These are phyloP conservation scores for Prototheca cutis DNA, from an alignment of 163 green algal species.

Conservation along the genomic window DNA sequence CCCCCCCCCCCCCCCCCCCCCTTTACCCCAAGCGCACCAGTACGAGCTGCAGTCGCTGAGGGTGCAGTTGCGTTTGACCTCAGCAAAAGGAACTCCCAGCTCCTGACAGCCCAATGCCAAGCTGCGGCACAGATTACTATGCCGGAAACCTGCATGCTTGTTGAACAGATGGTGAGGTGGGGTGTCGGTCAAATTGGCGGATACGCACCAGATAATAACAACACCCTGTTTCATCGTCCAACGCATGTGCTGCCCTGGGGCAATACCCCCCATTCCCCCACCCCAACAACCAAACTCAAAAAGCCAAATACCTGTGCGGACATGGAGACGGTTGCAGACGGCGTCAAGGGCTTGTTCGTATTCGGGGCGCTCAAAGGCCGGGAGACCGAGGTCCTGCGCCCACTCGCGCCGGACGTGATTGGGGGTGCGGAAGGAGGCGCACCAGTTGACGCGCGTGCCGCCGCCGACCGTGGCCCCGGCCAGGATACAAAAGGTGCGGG, in stretches of 20 bases:
- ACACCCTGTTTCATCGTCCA: too few relatives aligned
- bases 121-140: conserved; percentile 15
- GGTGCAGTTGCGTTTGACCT: conserved; percentile 52
- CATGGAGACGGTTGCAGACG: conserved; percentile 39
- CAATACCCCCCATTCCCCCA: background rate
- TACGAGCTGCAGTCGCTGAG: conserved; percentile 22
- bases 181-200: too few relatives aligned
- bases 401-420: conserved; percentile 53
- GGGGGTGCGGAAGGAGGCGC: conserved; percentile 44
- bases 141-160: conserved; percentile 2
- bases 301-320: conserved; percentile 20
- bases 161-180: too few relatives aligned
- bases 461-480: conserved; percentile 56
- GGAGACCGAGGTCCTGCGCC: conserved; percentile 33
- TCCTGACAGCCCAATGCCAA: conserved; percentile 32
- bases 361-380: conserved; percentile 6
- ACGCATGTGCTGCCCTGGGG: too few relatives aligned
- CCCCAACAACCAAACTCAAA: background rate
- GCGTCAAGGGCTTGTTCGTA: conserved; percentile 42
- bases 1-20: too few relatives aligned
- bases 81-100: conserved; percentile 30
- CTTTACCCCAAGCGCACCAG: too few relatives aligned
- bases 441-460: conserved; percentile 68
- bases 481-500: conserved; percentile 37
- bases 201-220: too few relatives aligned